Evolutionary conservation across 2,329 filamentous ascomycete genomes (phyloP).

Genomic region (Calycina herbarum): DNA sequence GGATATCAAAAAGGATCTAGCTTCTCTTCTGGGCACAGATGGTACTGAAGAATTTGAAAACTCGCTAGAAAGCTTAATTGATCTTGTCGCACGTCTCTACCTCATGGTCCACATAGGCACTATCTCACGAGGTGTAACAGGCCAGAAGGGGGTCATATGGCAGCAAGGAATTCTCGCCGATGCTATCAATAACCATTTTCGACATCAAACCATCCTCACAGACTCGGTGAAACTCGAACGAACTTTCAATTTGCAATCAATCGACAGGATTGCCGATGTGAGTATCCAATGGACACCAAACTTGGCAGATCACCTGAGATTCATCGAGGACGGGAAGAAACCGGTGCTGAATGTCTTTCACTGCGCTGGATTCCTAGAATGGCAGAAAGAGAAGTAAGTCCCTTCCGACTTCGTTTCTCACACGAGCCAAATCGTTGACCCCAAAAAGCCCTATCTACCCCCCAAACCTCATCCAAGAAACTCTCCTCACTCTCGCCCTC

Average conservation of each 20-base stretch:
- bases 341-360: slow-evolving; percentile 43
- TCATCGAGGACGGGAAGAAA: slow-evolving; percentile 43
- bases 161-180: slow-evolving; percentile 2
- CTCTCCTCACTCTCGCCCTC: slow-evolving; percentile 40
- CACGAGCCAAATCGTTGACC: no score
- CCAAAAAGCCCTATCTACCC: slow-evolving; percentile 36
- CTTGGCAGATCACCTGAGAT: slow-evolving; percentile 43
- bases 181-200: slow-evolving; percentile 12
- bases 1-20: no score
- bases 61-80: slow-evolving; percentile 15
- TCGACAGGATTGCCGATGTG: slow-evolving; percentile 41
- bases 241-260: slow-evolving; percentile 29
- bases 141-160: slow-evolving; percentile 16
- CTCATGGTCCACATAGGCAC: slow-evolving; percentile 20
- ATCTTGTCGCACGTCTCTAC: slow-evolving; percentile 18
- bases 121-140: slow-evolving; percentile 15
- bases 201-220: not conserved
- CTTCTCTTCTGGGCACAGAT: no score
- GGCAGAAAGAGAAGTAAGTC: slow-evolving; percentile 26
- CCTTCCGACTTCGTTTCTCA: no score
- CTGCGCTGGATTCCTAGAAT: slow-evolving; percentile 41
- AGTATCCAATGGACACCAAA: slow-evolving; percentile 42
- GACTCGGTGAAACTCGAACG: slow-evolving; percentile 26
- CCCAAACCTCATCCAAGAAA: slow-evolving; percentile 39
- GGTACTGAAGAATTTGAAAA: no score